These are phyloP conservation scores for Centella asiatica DNA, from an alignment of 129 eudicot species.

Conservation along the genomic window DNA sequence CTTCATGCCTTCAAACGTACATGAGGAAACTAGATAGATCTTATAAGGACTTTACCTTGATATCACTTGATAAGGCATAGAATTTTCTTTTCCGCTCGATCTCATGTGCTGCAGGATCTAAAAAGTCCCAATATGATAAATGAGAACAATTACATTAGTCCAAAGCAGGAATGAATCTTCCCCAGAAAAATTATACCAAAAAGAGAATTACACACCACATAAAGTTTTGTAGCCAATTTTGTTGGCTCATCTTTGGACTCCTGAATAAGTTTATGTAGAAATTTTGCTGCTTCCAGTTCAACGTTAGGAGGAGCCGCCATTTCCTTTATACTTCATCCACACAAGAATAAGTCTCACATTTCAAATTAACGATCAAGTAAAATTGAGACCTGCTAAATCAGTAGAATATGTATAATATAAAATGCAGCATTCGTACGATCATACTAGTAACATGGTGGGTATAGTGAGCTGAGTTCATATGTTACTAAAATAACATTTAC, in stretches of 20 bases:
- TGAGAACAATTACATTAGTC: neutral
- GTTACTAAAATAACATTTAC: no score
- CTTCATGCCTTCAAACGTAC: neutral
- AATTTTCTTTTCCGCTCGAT: slow-evolving; percentile 92
- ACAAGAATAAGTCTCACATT: neutral
- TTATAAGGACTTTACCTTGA: slow-evolving; percentile 50
- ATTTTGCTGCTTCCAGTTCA: slow-evolving; percentile 96
- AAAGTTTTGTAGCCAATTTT: slow-evolving; percentile 94
- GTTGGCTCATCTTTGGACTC: slow-evolving; percentile 95
- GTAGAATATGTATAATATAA: no score
- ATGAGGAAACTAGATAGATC: slow-evolving; percentile 7
- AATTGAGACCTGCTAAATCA: neutral
- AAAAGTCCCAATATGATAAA: slow-evolving; percentile 7
- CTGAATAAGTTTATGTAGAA: slow-evolving; percentile 90
- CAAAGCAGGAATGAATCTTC: neutral
- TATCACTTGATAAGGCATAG: slow-evolving; percentile 98
- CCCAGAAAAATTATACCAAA: neutral
- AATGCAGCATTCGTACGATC: no score
- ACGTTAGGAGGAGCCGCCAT: slow-evolving; percentile 80
- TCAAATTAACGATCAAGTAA: slow-evolving; percentile 1
- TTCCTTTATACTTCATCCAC: slow-evolving; percentile 4
- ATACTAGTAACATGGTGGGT: no score
- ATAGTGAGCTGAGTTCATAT: no score
- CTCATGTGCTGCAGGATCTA: slow-evolving; percentile 97
- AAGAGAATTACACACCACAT: slow-evolving; percentile 49